Percentiles rank a stretch among this genome's conserved stretches.
phyloP scores from a whole-genome alignment of 768 basidiomycete species.

The Rhodotorula sphaerocarpa region DNA sequence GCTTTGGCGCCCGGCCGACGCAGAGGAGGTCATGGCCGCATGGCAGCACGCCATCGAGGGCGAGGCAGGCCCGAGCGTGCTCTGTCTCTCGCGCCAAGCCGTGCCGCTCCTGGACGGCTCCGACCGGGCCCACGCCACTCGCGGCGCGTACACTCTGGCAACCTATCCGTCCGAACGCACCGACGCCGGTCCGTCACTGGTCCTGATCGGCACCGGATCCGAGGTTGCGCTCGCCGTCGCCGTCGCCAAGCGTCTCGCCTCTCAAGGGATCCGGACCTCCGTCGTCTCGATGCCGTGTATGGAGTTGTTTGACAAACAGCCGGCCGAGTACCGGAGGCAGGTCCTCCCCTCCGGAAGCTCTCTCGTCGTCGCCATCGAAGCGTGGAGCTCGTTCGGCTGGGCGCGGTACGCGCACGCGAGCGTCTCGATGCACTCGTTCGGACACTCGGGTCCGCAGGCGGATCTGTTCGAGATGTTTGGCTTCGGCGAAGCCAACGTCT shows the following conservation, averaged over 20 bases:
- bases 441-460: slow-evolving; percentile 41
- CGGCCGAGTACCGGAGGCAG: slow-evolving; percentile 64
- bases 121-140: slow-evolving; percentile 65
- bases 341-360: slow-evolving; percentile 54
- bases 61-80: slow-evolving; percentile 65
- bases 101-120: slow-evolving; percentile 83
- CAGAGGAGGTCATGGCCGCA: slow-evolving; percentile 86
- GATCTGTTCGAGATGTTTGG: slow-evolving; percentile 42
- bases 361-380: slow-evolving; percentile 42
- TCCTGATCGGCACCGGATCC: slow-evolving; percentile 77
- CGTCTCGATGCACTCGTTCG: slow-evolving; percentile 42
- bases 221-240: slow-evolving; percentile 80
- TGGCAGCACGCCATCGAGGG: slow-evolving; percentile 70
- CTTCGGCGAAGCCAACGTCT: slow-evolving; percentile 27
- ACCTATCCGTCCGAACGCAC: slow-evolving; percentile 51
- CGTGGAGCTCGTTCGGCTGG: slow-evolving; percentile 41
- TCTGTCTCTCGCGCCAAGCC: slow-evolving; percentile 65
- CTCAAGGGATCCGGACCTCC: slow-evolving; percentile 66
- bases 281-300: slow-evolving; percentile 82
- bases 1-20: slow-evolving; percentile 65
- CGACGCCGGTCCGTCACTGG: slow-evolving; percentile 57
- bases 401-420: slow-evolving; percentile 43
- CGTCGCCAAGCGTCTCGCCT: slow-evolving; percentile 68
- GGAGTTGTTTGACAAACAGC: slow-evolving; percentile 72
- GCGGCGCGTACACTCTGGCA: slow-evolving; percentile 67